Evolutionary conservation across 306 rosid species (phyloP), one percentile per base, ranked within the genome.

Genomic region (Alnus glutinosa): DNA sequence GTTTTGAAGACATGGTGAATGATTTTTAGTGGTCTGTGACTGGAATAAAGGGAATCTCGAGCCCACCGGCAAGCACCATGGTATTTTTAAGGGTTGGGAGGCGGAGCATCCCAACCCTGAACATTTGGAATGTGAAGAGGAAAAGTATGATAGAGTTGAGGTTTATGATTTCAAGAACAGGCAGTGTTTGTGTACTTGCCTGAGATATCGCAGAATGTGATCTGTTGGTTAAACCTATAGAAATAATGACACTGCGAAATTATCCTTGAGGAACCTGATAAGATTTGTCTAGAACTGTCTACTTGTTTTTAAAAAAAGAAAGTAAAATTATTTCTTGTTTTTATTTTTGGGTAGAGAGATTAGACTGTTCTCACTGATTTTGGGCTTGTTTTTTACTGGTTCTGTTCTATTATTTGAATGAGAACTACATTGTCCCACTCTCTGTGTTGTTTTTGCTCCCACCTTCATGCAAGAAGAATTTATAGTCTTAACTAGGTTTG

Each of bases 161-260:
- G 71, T 81, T 81, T 84, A 78, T 88, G 74, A 67, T 80, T 79
- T 70, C 79, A 76, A 70, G 75, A 55, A 19, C 71, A 81, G 36
- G 58, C 77, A 68, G 71, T 74, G 73, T 34, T 16, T 14, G 74
- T 48, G 74, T 71, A 37, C 63, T 75, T 78, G 69, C 78, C 70
- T 66, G 68, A 55, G 70, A 59, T 72, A 61, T 54, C 87, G 14
- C 78, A 59, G 75, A n/a, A 78, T 76, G 71, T 79, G 79, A 84
- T 76, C 72, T 80, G 71, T 36, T 74, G 83, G 64, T 19, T 82
- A 73, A 83, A 73, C 75, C 74, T 62, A 39, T 18, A 1, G 42
- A 39, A 83, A 67, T 42, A 55, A 69, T 58, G 1, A 67, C 70
- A 67, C 70, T 68, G 47, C 59, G 70, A 73, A 68, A 74, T 76